Percentiles rank a stretch among this genome's conserved stretches.
phyloP scores from a whole-genome alignment of 345 rosid genomes.

The Hirschfeldia incana region DNA sequence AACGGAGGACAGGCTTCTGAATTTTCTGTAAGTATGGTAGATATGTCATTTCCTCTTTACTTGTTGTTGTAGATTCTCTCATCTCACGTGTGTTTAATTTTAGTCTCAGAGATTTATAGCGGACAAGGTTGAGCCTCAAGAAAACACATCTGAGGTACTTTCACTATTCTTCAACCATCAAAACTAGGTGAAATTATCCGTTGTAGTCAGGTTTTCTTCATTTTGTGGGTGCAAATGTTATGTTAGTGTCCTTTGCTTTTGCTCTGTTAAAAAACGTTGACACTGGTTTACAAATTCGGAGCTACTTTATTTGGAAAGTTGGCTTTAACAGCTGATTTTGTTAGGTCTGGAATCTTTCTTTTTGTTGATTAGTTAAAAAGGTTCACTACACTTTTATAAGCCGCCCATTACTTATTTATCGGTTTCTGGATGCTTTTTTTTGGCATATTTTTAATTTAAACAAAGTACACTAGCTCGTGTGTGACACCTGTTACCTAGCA shows the following conservation, averaged over 20 bases:
- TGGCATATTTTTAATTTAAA: not conserved
- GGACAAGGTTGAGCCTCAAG: constrained; percentile 43
- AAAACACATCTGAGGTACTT: constrained; percentile 51
- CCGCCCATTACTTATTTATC: constrained; percentile 11
- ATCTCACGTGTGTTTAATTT: not conserved
- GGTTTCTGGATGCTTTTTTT: not conserved
- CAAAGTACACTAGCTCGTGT: not conserved
- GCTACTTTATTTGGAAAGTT: constrained; percentile 10
- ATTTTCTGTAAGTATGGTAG: constrained; percentile 48
- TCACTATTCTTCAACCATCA: not conserved
- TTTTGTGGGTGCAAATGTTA: not conserved
- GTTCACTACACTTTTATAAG: constrained; percentile 10
- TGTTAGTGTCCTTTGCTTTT: not conserved
- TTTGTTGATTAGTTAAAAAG: constrained; percentile 25
- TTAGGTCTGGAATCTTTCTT: constrained; percentile 24
- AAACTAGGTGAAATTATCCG: not conserved
- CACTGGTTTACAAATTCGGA: not conserved
- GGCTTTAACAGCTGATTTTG: constrained; percentile 11
- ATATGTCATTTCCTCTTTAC: not conserved
- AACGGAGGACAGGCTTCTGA: constrained; percentile 62
- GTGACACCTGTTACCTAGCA: not conserved
- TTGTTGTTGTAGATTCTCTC: not conserved
- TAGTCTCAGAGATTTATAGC: constrained; percentile 31
- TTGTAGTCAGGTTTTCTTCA: not conserved
- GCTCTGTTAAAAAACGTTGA: not conserved